Percentiles rank a stretch among this genome's conserved stretches.
phyloP scores from a whole-genome alignment of 805 yeast species.

The Teunomyces cretensis region DNA sequence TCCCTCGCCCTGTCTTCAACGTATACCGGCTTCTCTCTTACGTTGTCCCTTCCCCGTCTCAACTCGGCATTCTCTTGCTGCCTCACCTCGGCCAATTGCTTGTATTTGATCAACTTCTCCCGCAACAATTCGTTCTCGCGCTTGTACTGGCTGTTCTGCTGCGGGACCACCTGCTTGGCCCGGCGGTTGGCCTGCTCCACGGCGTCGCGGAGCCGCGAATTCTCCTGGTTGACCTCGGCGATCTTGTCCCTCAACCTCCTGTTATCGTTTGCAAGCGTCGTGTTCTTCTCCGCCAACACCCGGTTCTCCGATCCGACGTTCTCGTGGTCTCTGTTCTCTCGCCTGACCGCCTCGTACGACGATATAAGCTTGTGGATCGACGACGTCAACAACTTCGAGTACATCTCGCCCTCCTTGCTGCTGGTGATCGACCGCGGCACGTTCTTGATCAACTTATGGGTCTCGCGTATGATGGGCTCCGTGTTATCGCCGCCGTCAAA shows the following conservation, averaged over 20 bases:
- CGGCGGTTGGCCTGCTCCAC: constrained; percentile 15
- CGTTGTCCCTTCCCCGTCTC: neutral
- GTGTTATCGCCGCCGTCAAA: constrained; percentile 12
- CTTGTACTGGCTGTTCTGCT: constrained; percentile 18
- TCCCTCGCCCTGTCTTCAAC: no score
- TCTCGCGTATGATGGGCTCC: constrained; percentile 26
- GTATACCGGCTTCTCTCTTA: neutral
- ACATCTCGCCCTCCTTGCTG: constrained; percentile 26
- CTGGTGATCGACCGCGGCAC: constrained; percentile 20
- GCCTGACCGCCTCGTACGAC: constrained; percentile 9
- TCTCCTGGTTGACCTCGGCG: neutral
- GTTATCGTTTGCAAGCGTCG: constrained; percentile 2
- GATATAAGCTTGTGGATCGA: constrained; percentile 27
- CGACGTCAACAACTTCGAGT: constrained; percentile 23
- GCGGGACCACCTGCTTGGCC: constrained; percentile 13
- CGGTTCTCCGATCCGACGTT: neutral
- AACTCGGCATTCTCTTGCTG: constrained; percentile 7
- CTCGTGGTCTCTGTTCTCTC: constrained; percentile 2
- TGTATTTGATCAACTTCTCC: constrained; percentile 35
- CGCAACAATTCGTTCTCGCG: constrained; percentile 32
- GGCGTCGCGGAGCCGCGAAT: constrained; percentile 6
- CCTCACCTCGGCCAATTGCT: constrained; percentile 13
- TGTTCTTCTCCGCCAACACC: neutral
- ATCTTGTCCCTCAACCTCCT: neutral
- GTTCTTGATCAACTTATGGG: constrained; percentile 26